Evolutionary conservation across 805 yeast genomes (phyloP).

Genomic region (Candida sakaeoensis): DNA sequence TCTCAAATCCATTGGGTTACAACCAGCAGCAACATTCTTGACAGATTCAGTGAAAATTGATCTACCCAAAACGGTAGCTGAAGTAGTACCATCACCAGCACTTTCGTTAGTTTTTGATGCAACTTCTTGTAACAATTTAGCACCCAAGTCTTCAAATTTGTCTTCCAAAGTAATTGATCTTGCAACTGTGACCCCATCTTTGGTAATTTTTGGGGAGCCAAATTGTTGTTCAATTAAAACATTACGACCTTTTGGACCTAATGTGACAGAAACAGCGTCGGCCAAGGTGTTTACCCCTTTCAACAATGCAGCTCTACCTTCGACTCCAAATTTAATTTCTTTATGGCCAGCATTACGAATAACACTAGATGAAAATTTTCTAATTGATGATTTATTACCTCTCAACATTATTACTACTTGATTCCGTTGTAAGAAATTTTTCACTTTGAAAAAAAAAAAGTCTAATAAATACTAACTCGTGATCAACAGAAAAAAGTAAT

Average conservation of each 20-base stretch:
- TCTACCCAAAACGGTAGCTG: slow-evolving; percentile 95
- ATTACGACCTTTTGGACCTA: slow-evolving; percentile 98
- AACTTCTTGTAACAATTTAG: slow-evolving; percentile 91
- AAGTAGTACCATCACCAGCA: slow-evolving; percentile 99
- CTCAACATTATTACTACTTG: slow-evolving; percentile 40
- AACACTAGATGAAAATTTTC: slow-evolving; percentile 35
- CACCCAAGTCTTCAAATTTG: slow-evolving; percentile 95
- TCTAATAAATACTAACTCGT: background rate
- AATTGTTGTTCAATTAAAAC: slow-evolving; percentile 95
- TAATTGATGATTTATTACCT: slow-evolving; percentile 37
- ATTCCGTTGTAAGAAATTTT: slow-evolving; percentile 2
- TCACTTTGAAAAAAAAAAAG: background rate
- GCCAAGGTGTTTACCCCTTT: slow-evolving; percentile 94
- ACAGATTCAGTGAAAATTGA: slow-evolving; percentile 93
- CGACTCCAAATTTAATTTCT: slow-evolving; percentile 94
- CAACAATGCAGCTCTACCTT: slow-evolving; percentile 91
- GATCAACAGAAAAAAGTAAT: slow-evolving; percentile 2
- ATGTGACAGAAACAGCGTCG: slow-evolving; percentile 92
- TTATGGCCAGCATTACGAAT: slow-evolving; percentile 68
- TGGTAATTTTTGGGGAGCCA: slow-evolving; percentile 97
- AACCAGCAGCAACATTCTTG: slow-evolving; percentile 97
- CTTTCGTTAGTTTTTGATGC: slow-evolving; percentile 95
- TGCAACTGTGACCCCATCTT: slow-evolving; percentile 98
- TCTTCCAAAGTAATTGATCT: slow-evolving; percentile 76
- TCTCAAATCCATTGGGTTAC: slow-evolving; percentile 98